Evolutionary conservation across 108 stramenopile genomes (phyloP), one percentile per base, ranked within the genome.

Genomic region (Asterionellopsis glacialis): DNA sequence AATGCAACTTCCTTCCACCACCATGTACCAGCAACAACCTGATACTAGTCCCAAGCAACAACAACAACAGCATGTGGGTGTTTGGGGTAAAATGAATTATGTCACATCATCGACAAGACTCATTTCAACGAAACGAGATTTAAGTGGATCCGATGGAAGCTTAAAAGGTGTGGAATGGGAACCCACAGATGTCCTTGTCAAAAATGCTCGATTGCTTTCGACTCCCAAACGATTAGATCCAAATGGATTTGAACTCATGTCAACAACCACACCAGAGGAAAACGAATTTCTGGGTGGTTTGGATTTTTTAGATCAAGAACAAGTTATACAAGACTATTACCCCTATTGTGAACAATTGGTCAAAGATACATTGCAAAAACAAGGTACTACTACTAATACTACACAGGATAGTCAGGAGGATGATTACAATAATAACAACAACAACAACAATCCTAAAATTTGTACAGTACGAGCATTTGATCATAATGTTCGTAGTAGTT

Each of bases 401-500:
- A 33, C 2, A 33, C 33, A 33, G 33, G n/a, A n/a, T n/a, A 19
- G 22, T 15, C 43, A 41, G 23, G 14, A 11, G 26, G 22, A 51
- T 23, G 54, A n/a, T 28, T 43, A 51, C 63, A 40, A 45, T 25
- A 49, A 44, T 18, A 33, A 12, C 42, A 49, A 39, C n/a, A 19
- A 14, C 27, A 40, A 40, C 50, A 13, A 33, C 7, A 33, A 33
- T 33, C 33, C 5, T 33, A 33, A 33, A 33, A 33, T 33, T 33
- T 33, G 33, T 33, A 7, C 42, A 39, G 72, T 79, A 7, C 58
- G 55, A 19, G 77, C 82, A 5, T 83, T 83, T 67, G 82, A 83
- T 67, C 82, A 83, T 75, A 83, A 83, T 57, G 75, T 85, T 0
- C 49, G 80, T 48, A 73, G 70, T 19, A 27, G 44, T 43, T 33